A percentile compares a stretch with the other conserved stretches of the same genome.
Conservation (phyloP, 768 basidiomycete genomes). For the Naematelia encephala region DNA sequence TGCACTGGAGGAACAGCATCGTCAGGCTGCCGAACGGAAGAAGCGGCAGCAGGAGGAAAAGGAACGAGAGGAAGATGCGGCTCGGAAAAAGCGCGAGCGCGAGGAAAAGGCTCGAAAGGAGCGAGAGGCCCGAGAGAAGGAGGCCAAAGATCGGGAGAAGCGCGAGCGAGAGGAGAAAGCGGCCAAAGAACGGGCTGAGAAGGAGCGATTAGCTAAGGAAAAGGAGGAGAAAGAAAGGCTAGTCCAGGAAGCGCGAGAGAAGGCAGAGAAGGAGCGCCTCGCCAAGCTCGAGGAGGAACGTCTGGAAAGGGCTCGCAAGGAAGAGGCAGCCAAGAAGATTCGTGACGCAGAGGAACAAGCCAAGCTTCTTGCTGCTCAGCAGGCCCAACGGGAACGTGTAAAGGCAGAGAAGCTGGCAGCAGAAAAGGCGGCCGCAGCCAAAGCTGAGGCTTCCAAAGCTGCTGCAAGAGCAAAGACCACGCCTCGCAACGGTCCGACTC, state of each 20-base stretch:
- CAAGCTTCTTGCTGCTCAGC: constrained; percentile 29
- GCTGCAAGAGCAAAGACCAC: constrained; percentile 20
- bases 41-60: constrained; percentile 55
- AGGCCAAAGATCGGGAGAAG: constrained; percentile 59
- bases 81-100: constrained; percentile 52
- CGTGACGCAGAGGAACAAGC: constrained; percentile 45
- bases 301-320: constrained; percentile 12
- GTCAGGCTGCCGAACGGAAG: constrained; percentile 75
- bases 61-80: constrained; percentile 68
- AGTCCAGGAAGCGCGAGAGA: constrained; percentile 44
- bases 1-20: constrained; percentile 56
- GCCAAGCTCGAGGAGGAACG: constrained; percentile 48
- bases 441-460: constrained; percentile 23
- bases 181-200: constrained; percentile 62
- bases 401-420: constrained; percentile 33
- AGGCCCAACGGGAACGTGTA: constrained; percentile 29
- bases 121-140: constrained; percentile 52
- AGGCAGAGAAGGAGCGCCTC: constrained; percentile 59
- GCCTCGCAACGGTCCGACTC: constrained; percentile 22
- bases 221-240: constrained; percentile 50
- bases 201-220: constrained; percentile 61
- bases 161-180: constrained; percentile 53
- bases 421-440: constrained; percentile 17
- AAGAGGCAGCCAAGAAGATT: constrained; percentile 37
- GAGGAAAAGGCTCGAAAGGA: constrained; percentile 54